Base-by-base conservation (phyloP, 805 yeast genomes). In the Suhomyces sp. region DNA sequence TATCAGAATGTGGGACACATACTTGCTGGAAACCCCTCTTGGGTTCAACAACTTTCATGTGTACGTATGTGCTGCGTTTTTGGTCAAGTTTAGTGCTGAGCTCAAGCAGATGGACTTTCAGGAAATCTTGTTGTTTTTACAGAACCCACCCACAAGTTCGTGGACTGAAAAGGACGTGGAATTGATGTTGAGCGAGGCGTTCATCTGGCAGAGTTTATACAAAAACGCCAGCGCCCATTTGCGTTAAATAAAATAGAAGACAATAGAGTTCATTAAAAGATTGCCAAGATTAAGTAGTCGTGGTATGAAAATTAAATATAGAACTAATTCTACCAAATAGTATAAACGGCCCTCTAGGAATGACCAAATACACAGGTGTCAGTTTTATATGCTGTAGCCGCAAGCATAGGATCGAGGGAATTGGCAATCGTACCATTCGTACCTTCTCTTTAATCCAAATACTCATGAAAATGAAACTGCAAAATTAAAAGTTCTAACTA, bases 1-100 rank as follows among this genome's bases (percentile, higher is more conserved):
- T 5, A 85, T 92, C 22, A 78, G 99, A 52, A 93, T 94, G 96
- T 94, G 99, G 98, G 99, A 94, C 66, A 92, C 99, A 0, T 94
- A 94, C 67, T 68, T 88, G 3, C 81, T 89, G 48, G 91, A 88
- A 64, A 80, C 82, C 19, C 85, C 87, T 3, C 65, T 84, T 58
- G 96, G 96, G 2, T 90, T 94, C 65, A 89, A 88, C 61, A 90
- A 86, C 63, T 94, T 94, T 71, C 99, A 94, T 67, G 90, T 94
- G 7, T 94, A 93, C 67, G 99, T 94, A 3, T 94, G 99, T 71
- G 97, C 98, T 19, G 98, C 99, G 19, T 94, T 93, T 64, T 74
- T 94, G 60, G 88, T 91, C 55, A 86, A 90, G 64, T 94, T 96
- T 85, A 84, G 94, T 57, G 84, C 80, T 51, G 85, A 84, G 57